These are phyloP conservation scores for Phytophthora sojae DNA, from an alignment of 352 stramenopile species.

Conservation along the genomic window DNA sequence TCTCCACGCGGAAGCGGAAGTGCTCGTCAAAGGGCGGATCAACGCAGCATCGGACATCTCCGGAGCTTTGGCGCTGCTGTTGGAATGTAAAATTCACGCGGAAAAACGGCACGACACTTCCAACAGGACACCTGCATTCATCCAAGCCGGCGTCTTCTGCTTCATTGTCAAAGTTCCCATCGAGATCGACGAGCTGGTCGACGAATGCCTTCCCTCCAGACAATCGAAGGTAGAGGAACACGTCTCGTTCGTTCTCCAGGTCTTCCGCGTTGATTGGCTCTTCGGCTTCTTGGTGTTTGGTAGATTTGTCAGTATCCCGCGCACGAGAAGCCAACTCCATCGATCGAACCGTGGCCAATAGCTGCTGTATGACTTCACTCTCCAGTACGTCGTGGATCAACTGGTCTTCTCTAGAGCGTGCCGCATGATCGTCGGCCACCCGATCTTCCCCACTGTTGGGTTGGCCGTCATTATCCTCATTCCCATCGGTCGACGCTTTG, in stretches of 20 bases:
- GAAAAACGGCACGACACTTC: conserved; percentile 60
- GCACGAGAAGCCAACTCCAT: conserved; percentile 24
- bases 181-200: conserved; percentile 59
- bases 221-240: conserved; percentile 64
- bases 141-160: conserved; percentile 20
- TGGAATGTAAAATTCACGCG: conserved; percentile 65
- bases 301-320: neutral
- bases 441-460: conserved; percentile 10
- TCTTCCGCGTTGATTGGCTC: neutral
- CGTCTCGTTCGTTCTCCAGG: conserved; percentile 22
- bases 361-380: conserved; percentile 79
- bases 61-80: conserved; percentile 53
- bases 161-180: conserved; percentile 18
- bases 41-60: conserved; percentile 56
- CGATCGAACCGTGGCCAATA: conserved; percentile 57
- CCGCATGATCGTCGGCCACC: neutral
- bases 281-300: conserved; percentile 13
- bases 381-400: conserved; percentile 72
- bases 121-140: conserved; percentile 42
- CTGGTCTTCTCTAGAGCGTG: conserved; percentile 15
- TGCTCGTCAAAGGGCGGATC: conserved; percentile 79
- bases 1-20: conserved; percentile 67
- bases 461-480: neutral
- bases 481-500: neutral
- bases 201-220: conserved; percentile 74